A percentile compares a stretch with the other conserved stretches of the same genome.
phyloP scores from a whole-genome alignment of 257 asterid genomes.

The Verbena officinalis region DNA sequence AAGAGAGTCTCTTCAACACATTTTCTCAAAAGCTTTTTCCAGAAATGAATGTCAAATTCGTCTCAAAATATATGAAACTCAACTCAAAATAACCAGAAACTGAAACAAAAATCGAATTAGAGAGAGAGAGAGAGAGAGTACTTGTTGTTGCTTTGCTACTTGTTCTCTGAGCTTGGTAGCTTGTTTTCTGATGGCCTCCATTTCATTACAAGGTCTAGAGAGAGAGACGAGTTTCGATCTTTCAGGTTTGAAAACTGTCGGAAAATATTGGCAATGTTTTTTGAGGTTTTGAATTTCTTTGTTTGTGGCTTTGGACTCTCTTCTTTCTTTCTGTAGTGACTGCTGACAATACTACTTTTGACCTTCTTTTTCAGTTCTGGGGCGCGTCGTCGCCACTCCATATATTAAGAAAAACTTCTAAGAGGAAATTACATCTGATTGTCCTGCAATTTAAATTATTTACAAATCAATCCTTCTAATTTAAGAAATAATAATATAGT shows the following conservation, averaged over 20 bases:
- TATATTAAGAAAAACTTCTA: not conserved
- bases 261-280: not conserved
- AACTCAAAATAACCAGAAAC: slow-evolving; percentile 14
- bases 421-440: too few species aligned
- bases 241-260: slow-evolving; percentile 6
- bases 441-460: too few species aligned
- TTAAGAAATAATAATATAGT: too few species aligned
- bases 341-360: slow-evolving; percentile 2
- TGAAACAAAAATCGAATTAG: slow-evolving; percentile 7
- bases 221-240: not conserved
- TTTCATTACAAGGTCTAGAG: slow-evolving; percentile 28
- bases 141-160: slow-evolving; percentile 79
- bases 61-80: not conserved
- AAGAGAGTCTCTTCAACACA: not conserved
- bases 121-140: slow-evolving; percentile 24
- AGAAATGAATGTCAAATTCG: not conserved
- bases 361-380: slow-evolving; percentile 2
- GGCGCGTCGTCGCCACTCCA: not conserved
- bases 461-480: too few species aligned
- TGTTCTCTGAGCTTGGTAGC: slow-evolving; percentile 80
- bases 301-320: slow-evolving; percentile 1
- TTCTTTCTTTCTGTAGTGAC: not conserved
- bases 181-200: slow-evolving; percentile 80
- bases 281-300: slow-evolving; percentile 31
- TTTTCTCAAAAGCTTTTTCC: not conserved